Evolutionary conservation across 129 eudicot genomes (phyloP).

Genomic region (Silybum marianum): DNA sequence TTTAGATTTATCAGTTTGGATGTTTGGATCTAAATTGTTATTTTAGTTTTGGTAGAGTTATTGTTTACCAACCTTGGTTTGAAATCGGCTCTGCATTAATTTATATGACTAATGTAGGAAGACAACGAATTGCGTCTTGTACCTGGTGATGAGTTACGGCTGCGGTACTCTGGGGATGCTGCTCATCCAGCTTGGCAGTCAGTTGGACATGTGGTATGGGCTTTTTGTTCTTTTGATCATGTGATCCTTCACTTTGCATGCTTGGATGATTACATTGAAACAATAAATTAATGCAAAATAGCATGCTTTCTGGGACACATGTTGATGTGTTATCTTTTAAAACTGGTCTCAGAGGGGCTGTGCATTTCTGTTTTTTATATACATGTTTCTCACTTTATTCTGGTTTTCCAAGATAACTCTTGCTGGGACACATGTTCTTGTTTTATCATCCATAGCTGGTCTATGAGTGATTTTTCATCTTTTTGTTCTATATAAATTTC

Average conservation of each 20-base stretch:
- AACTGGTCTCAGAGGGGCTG: neutral
- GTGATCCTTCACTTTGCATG: neutral
- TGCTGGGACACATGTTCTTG: neutral
- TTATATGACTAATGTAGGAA: conserved; percentile 49
- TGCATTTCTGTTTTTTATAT: neutral
- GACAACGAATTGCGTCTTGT: conserved; percentile 72
- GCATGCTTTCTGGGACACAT: neutral
- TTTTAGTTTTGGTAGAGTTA: neutral
- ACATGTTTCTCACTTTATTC: neutral
- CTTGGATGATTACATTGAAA: neutral
- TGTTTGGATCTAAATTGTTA: conserved; percentile 1
- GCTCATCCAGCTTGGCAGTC: conserved; percentile 97
- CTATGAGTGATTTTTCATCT: neutral
- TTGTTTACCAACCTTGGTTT: neutral
- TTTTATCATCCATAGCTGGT: neutral
- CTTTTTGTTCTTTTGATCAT: neutral
- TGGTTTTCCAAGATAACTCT: neutral
- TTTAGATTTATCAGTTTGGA: neutral
- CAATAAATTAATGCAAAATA: neutral
- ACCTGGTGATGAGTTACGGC: conserved; percentile 57
- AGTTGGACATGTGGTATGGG: conserved; percentile 93
- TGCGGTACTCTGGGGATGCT: conserved; percentile 90
- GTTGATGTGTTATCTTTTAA: neutral
- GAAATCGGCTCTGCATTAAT: neutral
- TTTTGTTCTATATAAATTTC: neutral